phyloP scores from a whole-genome alignment of 331 rosid species.

The Pyracantha coccinea region DNA sequence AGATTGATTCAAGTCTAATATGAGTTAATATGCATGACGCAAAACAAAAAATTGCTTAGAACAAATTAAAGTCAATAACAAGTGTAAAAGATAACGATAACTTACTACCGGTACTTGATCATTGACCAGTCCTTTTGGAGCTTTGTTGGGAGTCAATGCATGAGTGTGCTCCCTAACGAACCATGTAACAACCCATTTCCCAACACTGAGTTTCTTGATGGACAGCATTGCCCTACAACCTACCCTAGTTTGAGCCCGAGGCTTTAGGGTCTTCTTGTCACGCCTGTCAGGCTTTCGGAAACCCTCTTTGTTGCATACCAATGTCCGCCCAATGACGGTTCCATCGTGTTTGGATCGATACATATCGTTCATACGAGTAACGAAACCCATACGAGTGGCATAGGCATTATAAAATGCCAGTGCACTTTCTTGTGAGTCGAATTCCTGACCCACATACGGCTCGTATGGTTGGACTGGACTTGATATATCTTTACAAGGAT shows the following conservation, averaged over 20 bases:
- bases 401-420: constrained; percentile 68
- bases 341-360: constrained; percentile 29
- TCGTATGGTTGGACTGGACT: constrained; percentile 10
- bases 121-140: background rate
- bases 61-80: background rate
- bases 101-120: constrained; percentile 23
- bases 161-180: constrained; percentile 31
- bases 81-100: background rate
- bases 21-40: background rate
- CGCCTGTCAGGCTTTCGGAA: constrained; percentile 20
- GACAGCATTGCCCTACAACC: constrained; percentile 35
- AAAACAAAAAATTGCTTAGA: background rate
- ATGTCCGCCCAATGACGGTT: constrained; percentile 17
- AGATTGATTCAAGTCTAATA: background rate
- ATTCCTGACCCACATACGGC: constrained; percentile 62
- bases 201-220: constrained; percentile 12
- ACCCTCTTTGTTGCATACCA: constrained; percentile 43
- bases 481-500: constrained; percentile 1
- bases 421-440: constrained; percentile 56
- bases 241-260: constrained; percentile 21
- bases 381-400: constrained; percentile 39
- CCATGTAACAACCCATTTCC: constrained; percentile 27
- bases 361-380: constrained; percentile 25
- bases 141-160: constrained; percentile 10
- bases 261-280: constrained; percentile 20